phyloP scores from a whole-genome alignment of 2,329 filamentous ascomycete species.

The Sclerotinia sclerotiorum region DNA sequence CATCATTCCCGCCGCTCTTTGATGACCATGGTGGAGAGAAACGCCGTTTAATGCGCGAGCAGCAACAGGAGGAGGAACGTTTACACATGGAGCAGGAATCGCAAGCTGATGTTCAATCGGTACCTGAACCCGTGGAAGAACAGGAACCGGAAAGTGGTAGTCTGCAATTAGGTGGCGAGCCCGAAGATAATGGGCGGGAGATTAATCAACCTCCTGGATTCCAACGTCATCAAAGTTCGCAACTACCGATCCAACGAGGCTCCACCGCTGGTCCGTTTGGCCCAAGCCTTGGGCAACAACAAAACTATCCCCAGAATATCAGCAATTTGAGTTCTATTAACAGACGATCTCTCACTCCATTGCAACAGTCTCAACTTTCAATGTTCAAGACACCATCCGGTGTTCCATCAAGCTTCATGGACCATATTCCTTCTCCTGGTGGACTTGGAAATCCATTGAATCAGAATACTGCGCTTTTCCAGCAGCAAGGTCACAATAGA shows the following conservation, averaged over 20 bases:
- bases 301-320: slow-evolving; percentile 49
- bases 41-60: slow-evolving; percentile 73
- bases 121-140: slow-evolving; percentile 55
- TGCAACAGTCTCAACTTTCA: slow-evolving; percentile 71
- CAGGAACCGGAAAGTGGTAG: slow-evolving; percentile 80
- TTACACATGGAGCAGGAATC: slow-evolving; percentile 54
- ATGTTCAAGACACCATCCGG: slow-evolving; percentile 47
- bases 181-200: slow-evolving; percentile 65
- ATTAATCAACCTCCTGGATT: slow-evolving; percentile 46
- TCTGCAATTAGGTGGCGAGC: slow-evolving; percentile 86
- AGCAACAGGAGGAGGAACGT: slow-evolving; percentile 56
- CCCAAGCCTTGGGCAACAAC: slow-evolving; percentile 47
- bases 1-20: slow-evolving; percentile 74
- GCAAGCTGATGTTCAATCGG: slow-evolving; percentile 52
- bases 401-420: slow-evolving; percentile 49
- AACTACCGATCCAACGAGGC: slow-evolving; percentile 73
- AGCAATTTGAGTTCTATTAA: slow-evolving; percentile 60
- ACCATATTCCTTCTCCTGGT: slow-evolving; percentile 54
- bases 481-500: slow-evolving; percentile 69
- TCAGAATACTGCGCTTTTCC: slow-evolving; percentile 52
- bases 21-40: slow-evolving; percentile 80
- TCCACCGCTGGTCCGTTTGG: slow-evolving; percentile 54
- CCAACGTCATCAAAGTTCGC: slow-evolving; percentile 65
- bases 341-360: slow-evolving; percentile 73
- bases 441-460: slow-evolving; percentile 50